Base-by-base conservation (phyloP, 352 stramenopile genomes). In the Phytophthora lateralis region DNA sequence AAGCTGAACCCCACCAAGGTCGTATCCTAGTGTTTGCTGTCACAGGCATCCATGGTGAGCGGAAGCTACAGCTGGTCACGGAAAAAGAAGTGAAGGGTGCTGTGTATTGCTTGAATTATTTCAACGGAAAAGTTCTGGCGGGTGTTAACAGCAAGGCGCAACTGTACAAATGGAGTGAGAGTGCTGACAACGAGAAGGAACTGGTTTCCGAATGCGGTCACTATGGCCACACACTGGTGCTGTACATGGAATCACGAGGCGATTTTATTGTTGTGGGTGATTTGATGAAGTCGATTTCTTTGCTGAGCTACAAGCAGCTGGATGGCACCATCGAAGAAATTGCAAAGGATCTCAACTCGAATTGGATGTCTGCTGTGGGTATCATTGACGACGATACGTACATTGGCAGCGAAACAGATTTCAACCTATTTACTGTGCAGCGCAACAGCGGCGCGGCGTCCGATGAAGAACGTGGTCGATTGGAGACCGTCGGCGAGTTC, bases 241-340 rank as follows among this genome's bases (percentile, higher is more conserved):
- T 98, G n/a, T 97, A 97, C 68, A 95, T 98, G 64, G 93, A 97
- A 57, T 98, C 91, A 34, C 83, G 88, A 29, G 95, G 94, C 20
- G 93, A 98, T 63, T 97, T 98, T 45, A 96, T 98, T n/a, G 91
- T 98, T 30, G 93, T 98, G 17, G 97, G 95, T 17, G 97, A 99
- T 62, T 67, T 99, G 41, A 98, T 99, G 96, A 97, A 98, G 61
- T 98, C 93, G 2, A 96, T 99, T 49, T 97, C 91, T 26, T 66
- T 99, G 20, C 68, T 99, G 26, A 95, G 95, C 64, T 98, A 98
- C 82, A 97, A 98, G 70, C 87, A 94, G 41, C 62, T 92, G 24
- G 89, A 95, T 50, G 87, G 87, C 2, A 92, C 71, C 20, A 91
- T 99, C n/a, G 94, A 98, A 75, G 95, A 99, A 69, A 90, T 98